Evolutionary conservation across 108 stramenopile species (phyloP), one percentile per base, ranked within the genome.

Genomic region (Tribonema minus): DNA sequence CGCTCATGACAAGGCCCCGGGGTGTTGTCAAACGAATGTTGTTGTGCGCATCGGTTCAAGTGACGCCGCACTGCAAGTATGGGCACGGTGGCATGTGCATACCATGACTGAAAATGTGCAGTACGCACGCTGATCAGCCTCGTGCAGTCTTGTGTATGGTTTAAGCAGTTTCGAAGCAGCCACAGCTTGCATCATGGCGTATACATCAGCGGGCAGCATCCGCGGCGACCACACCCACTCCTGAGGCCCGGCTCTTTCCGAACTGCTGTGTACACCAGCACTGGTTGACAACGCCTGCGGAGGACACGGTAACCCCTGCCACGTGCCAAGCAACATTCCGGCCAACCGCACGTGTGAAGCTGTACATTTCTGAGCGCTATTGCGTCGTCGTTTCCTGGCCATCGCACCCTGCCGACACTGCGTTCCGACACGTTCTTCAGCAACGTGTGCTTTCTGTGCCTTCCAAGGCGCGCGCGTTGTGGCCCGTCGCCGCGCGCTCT

Each of bases 381-480:
- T 23, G 20, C 64, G 23, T n/a, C 2, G 65, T 54, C 12, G 46
- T 54, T 54, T 54, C 15, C 15, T 30, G 9, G 29, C 63, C 28
- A 7, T 30, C 15, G 28, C 15, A 15, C 9, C 7, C 63, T 64
- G 25, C 28, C 12, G 7, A 30, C 23, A 64, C 15, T 64, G 25
- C 28, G 15, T 64, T 64, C 29, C 9, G 6, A 64, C 29, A 26
- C 28, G 46, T 20, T 20, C 15, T 54, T 54, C 46, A 15, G 12
- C n/a, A n/a, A n/a, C 46, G 46, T 54, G 23, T 54, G 15, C 46
- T 54, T 15, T 15, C 25, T 20, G 7, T 31, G 15, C 61, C 7
- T 61, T 6, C 90, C 92, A 4, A 26, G 7, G 25, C 4, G 25
- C 25, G 4, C 4, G 4, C 4, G 25, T 23, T 23, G 4, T 25